Evolutionary conservation across 228 moss, liverwort and hornwort species (phyloP), one percentile per base, ranked within the genome.

Genomic region (Sphagnum fallax): DNA sequence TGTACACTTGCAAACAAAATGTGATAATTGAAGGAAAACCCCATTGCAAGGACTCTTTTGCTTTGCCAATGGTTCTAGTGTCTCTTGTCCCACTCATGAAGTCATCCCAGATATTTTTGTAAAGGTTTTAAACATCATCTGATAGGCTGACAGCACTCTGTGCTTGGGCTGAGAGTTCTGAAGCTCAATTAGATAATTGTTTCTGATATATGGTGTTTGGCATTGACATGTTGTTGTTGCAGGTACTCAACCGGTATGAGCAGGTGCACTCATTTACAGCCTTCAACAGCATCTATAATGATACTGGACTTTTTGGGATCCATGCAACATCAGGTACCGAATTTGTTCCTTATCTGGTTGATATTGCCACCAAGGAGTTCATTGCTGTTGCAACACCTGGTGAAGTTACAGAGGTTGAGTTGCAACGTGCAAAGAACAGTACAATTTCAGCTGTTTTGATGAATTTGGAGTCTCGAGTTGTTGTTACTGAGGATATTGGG

Each of bases 401-500:
- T 50, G 69, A 89, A 75, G 91, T 98, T 52, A 87, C 85, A 51
- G 85, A 93, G 65, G 82, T 68, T 0, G 91, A 98, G 64, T 70
- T 98, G 71, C 80, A 76, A 48, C 87, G 93, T 7, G 97, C 93
- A 10, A 98, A 98, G 81, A 98, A 91, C 16, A 83, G 82, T 51
- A 92, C 97, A 0, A 87, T 98, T 62, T 98, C 93, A 6, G 90
- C 93, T 8, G 91, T 90, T 51, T 63, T 93, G 89, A 98, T 98
- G 97, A 98, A 93, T 73, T 73, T 98, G 69, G 97, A 98, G 81
- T 92, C 93, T n/a, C 84, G 97, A 62, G 87, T 93, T 5, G 93
- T 98, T 4, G 84, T 93, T 47, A 82, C 93, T 47, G 97, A 98
- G 74, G 97, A 98, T 12, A 93, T 98, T 72, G 97, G 97, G 50